Evolutionary conservation across 495 filamentous ascomycete genomes (phyloP).

Genomic region (Podospora pseudoanserina): DNA sequence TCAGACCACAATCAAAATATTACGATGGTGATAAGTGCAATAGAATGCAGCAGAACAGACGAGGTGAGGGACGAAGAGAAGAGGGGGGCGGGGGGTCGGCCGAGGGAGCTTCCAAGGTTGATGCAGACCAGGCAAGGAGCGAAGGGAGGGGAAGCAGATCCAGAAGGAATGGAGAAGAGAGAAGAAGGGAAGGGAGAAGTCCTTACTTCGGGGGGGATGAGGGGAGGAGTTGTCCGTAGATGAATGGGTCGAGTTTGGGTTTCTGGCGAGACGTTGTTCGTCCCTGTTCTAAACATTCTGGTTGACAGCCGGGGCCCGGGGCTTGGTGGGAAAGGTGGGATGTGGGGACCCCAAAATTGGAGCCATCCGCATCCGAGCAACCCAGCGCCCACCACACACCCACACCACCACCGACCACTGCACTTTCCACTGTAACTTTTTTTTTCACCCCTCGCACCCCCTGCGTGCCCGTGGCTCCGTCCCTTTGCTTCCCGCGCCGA

Average conservation of each 20-base stretch:
- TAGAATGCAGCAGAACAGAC: constrained; percentile 16
- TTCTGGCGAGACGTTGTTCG: constrained; percentile 21
- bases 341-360: constrained; percentile 19
- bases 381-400: background rate
- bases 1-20: constrained; percentile 4
- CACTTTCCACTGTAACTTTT: constrained; percentile 3
- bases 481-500: background rate
- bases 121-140: constrained; percentile 19
- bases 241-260: constrained; percentile 28
- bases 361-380: constrained; percentile 6
- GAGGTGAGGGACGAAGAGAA: background rate
- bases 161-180: constrained; percentile 13
- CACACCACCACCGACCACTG: background rate
- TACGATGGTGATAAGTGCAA: background rate
- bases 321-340: constrained; percentile 6
- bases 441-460: background rate
- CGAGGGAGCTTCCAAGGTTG: background rate
- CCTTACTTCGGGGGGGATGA: constrained; percentile 8
- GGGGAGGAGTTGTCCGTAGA: constrained; percentile 17
- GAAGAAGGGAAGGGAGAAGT: constrained; percentile 17
- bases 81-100: no score
- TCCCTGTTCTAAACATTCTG: constrained; percentile 3
- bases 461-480: background rate
- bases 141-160: constrained; percentile 20
- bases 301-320: constrained; percentile 10